These are phyloP conservation scores for Pneumocystis canis DNA, from an alignment of 1,139 yeast genomes.

Conservation along the genomic window DNA sequence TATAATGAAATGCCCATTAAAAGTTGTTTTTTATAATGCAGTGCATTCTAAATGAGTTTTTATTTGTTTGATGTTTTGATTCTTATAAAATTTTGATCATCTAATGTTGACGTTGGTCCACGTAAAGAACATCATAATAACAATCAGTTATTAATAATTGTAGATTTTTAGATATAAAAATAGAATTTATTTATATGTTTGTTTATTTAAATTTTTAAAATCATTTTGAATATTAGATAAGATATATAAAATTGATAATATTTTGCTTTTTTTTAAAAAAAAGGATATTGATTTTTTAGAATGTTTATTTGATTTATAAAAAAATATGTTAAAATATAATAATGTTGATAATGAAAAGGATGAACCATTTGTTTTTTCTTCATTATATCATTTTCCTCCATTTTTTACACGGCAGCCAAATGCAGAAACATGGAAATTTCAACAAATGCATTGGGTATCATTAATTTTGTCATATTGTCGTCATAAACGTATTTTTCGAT, in stretches of 20 bases:
- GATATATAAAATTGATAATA: neutral
- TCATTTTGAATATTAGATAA: neutral
- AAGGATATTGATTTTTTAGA: neutral
- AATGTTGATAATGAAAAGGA: neutral
- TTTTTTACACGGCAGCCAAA: slow-evolving; percentile 83
- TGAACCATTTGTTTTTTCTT: neutral
- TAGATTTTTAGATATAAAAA: neutral
- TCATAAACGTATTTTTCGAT: slow-evolving; percentile 38
- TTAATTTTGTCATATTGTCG: slow-evolving; percentile 47
- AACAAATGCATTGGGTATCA: slow-evolving; percentile 44
- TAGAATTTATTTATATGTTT: neutral
- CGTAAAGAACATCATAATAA: no score
- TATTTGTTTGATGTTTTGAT: neutral
- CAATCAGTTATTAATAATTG: no score
- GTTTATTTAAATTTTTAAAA: neutral
- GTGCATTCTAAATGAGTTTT: neutral
- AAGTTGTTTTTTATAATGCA: neutral
- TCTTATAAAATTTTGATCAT: neutral
- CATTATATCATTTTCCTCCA: slow-evolving; percentile 79
- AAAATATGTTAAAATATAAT: neutral
- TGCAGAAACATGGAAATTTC: slow-evolving; percentile 60
- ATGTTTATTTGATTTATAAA: neutral
- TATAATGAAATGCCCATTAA: neutral
- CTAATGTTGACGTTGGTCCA: neutral
- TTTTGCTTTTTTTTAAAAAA: neutral